These are phyloP conservation scores for Rossbeevera mucosa DNA, from an alignment of 768 basidiomycete genomes.

Conservation along the genomic window DNA sequence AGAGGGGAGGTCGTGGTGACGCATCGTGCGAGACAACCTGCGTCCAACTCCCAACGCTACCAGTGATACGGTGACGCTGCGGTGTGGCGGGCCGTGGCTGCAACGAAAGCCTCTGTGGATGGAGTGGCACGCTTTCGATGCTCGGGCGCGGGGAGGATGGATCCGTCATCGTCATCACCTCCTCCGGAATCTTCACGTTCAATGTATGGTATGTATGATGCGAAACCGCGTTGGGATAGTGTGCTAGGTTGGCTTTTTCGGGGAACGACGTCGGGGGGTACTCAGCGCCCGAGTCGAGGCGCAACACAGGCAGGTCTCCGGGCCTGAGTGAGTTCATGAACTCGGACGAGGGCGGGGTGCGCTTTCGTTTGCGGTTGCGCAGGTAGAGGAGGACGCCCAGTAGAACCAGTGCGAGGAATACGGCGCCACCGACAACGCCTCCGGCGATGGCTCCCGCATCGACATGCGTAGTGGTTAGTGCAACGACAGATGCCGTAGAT, in stretches of 20 bases:
- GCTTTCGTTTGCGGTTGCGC: conserved; percentile 38
- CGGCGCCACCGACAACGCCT: conserved; percentile 45
- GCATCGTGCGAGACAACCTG: conserved; percentile 9
- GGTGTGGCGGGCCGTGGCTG: conserved; percentile 1
- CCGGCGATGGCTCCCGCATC: conserved; percentile 50
- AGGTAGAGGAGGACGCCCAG: conserved; percentile 37
- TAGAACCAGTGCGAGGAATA: conserved; percentile 34
- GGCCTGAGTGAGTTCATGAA: conserved; percentile 38
- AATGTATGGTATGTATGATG: background rate
- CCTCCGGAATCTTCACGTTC: conserved; percentile 14
- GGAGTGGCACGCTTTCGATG: conserved; percentile 16
- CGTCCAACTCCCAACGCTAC: conserved; percentile 24
- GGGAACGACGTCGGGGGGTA: conserved; percentile 8
- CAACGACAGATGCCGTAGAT: background rate
- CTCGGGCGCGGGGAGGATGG: conserved; percentile 12
- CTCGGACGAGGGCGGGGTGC: conserved; percentile 56
- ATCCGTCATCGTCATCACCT: conserved; percentile 6
- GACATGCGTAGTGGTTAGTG: conserved; percentile 12
- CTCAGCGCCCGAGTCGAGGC: conserved; percentile 22
- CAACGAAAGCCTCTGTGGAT: conserved; percentile 19
- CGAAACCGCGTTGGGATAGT: conserved; percentile 7
- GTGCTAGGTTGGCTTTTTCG: conserved; percentile 14
- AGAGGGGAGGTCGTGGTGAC: conserved; percentile 5
- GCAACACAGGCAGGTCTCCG: conserved; percentile 24
- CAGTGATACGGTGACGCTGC: background rate